Base-by-base conservation (phyloP, 108 stramenopile species). In the Bacterosira constricta region DNA sequence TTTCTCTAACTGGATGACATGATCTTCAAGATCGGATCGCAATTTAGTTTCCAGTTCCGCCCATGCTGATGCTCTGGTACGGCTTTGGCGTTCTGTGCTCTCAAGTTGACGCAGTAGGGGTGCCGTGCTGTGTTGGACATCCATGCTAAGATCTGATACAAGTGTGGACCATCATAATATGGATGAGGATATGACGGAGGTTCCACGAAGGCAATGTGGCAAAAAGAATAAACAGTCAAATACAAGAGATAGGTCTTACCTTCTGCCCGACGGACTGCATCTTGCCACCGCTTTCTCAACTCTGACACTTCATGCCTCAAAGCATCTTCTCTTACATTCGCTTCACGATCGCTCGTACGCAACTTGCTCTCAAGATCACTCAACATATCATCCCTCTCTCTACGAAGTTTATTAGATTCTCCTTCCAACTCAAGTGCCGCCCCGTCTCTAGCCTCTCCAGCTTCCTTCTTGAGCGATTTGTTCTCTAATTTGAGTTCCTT, bases 261-360 rank as follows among this genome's bases (percentile, higher is more conserved):
- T 79, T 93, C 92, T 9, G 88, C 85, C 31, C 92, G 80, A 41
- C 92, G 86, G 4, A 93, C 89, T 3, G 92, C 88, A 79, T 93
- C 92, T 63, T 93, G 88, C 92, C 92, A 93, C 39, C 92, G 78
- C 60, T 93, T 93, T 39, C 89, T 73, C 31, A 93, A 55, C 58
- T 93, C 92, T 15, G 79, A 58, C 8, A 93, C 88, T 75, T 93
- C 92, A 45, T 87, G 86, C 10, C 90, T 88, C 59, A 93, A 65
- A 15, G 92, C 84, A 88, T 93, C 92, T 58, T 93, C 92, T 46
- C 92, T 54, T 9, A 89, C 71, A 57, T 72, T 84, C 9, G 92
- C 89, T 71, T 93, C 92, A 25, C 85, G 71, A 64, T 93, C 92
- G 21, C 83, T 85, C 9, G 81, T 85, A 4, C 82, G 83, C 29